Base-by-base conservation (phyloP, 2,329 filamentous ascomycete species). In the Aspergillus pseudoviridinutans region DNA sequence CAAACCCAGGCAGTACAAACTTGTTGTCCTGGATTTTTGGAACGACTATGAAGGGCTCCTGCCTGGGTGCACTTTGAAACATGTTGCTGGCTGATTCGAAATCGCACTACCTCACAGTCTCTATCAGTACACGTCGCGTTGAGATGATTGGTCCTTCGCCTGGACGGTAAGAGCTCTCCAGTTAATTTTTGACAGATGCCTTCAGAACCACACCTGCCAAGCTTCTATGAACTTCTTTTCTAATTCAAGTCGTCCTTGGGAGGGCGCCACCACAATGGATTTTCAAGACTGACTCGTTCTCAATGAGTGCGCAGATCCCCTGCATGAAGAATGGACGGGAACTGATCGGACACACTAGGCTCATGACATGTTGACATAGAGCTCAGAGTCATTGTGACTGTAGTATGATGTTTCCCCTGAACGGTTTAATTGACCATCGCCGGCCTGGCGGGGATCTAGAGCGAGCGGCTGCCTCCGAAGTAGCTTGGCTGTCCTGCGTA, bases 1-100 rank as follows among this genome's bases (percentile, higher is more conserved):
- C 67, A 63, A 67, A 70, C 28, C 74, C 73, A 9, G 74, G 74
- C 32, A 74, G 68, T 38, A 57, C 50, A 29, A 69, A 61, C 5
- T 60, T 64, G 51, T 22, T 53, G 42, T 66, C 62, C 46, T 55
- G 51, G 17, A 38, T 53, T 25, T 59, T 60, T n/a, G 51, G 47
- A 12, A 50, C 4, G 3, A 20, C 14, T 10, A 60, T 44, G n/a
- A 64, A 60, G 4, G 41, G 20, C 12, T 60, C 42, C 20, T 61
- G 50, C 22, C 57, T 58, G 38, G 58, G 27, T 46, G 32, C 32
- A 38, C 62, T 58, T 54, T 68, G 60, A 49, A 66, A 68, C 66
- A 68, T 68, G 20, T 24, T 61, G 50, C 28, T 50, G 27, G 4
- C 24, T 17, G 22, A 14, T 24, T 22, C 5, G 22, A 24, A 47